Conservation (phyloP, 2,329 filamentous ascomycete genomes). For the Exophiala calicioides region DNA sequence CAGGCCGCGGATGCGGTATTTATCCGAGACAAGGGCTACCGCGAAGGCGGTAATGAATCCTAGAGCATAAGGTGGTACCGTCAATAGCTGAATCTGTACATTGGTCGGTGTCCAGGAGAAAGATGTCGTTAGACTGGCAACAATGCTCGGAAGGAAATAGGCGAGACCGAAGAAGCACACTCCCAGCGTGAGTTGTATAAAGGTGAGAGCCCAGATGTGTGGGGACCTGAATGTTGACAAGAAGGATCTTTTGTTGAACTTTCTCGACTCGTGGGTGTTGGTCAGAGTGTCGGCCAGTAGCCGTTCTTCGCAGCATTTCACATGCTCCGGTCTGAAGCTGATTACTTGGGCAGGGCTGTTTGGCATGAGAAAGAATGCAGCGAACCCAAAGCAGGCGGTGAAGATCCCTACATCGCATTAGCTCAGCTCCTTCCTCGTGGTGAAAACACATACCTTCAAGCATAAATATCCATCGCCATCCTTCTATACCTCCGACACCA, state of each 20-base stretch:
- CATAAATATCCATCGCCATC: conserved; percentile 58
- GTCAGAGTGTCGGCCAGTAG: conserved; percentile 39
- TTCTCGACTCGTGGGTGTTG: not conserved
- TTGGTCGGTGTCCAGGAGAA: conserved; percentile 43
- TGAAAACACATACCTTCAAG: too few species aligned
- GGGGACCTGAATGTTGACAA: conserved; percentile 35
- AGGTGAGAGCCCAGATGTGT: conserved; percentile 42
- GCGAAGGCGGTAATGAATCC: conserved; percentile 56
- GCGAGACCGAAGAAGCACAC: conserved; percentile 70
- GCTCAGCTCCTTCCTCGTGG: conserved; percentile 30
- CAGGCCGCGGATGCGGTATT: conserved; percentile 41
- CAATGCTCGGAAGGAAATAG: conserved; percentile 73
- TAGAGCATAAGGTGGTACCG: conserved; percentile 47
- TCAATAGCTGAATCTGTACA: conserved; percentile 43
- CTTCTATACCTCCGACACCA: conserved; percentile 46
- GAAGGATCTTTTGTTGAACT: not conserved
- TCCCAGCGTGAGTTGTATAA: conserved; percentile 62
- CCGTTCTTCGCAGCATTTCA: conserved; percentile 7
- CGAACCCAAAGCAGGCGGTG: conserved; percentile 44
- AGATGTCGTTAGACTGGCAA: conserved; percentile 60
- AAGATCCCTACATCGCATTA: conserved; percentile 34
- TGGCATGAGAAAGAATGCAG: conserved; percentile 45
- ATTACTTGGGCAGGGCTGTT: conserved; percentile 37
- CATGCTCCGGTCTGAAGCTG: conserved; percentile 12
- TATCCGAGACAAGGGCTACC: conserved; percentile 3